Evolutionary conservation across 345 rosid genomes (phyloP).

Genomic region (Alliaria petiolata): DNA sequence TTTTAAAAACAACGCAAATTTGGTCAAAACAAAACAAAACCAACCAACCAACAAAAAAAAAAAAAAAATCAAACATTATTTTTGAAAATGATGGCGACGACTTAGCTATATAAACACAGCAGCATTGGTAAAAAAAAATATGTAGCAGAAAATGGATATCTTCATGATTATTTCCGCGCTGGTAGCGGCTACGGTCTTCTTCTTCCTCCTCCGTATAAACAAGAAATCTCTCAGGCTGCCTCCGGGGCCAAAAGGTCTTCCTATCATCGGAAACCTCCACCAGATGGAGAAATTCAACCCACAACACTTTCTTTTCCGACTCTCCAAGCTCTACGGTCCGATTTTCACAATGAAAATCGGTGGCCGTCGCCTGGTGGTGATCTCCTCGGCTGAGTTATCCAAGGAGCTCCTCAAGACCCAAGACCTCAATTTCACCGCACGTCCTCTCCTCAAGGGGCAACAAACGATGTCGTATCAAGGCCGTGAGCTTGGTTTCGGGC

Average conservation of each 20-base stretch:
- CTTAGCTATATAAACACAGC: neutral
- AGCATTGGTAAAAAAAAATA: neutral
- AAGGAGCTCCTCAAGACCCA: slow-evolving; percentile 24
- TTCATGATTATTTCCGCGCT: slow-evolving; percentile 8
- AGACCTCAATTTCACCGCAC: slow-evolving; percentile 29
- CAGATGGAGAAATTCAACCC: slow-evolving; percentile 32
- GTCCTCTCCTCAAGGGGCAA: slow-evolving; percentile 28
- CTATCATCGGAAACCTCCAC: slow-evolving; percentile 29
- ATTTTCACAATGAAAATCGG: slow-evolving; percentile 29
- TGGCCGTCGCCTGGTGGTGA: slow-evolving; percentile 6
- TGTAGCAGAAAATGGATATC: slow-evolving; percentile 11
- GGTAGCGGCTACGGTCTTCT: slow-evolving; percentile 6
- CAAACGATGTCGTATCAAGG: slow-evolving; percentile 35
- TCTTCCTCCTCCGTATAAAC: neutral
- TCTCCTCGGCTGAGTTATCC: slow-evolving; percentile 27
- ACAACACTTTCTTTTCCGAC: slow-evolving; percentile 31
- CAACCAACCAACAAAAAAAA: slow-evolving; percentile 15
- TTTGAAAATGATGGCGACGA: neutral
- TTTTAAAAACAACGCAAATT: slow-evolving; percentile 23
- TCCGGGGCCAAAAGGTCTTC: slow-evolving; percentile 33
- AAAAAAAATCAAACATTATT: neutral
- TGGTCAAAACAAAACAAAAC: slow-evolving; percentile 6
- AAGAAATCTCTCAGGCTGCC: slow-evolving; percentile 22
- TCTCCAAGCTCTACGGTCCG: slow-evolving; percentile 26
- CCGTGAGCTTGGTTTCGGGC: slow-evolving; percentile 32